Base-by-base conservation (phyloP, 192 early-diverging fungal species). In the Chytriomyces sp. region DNA sequence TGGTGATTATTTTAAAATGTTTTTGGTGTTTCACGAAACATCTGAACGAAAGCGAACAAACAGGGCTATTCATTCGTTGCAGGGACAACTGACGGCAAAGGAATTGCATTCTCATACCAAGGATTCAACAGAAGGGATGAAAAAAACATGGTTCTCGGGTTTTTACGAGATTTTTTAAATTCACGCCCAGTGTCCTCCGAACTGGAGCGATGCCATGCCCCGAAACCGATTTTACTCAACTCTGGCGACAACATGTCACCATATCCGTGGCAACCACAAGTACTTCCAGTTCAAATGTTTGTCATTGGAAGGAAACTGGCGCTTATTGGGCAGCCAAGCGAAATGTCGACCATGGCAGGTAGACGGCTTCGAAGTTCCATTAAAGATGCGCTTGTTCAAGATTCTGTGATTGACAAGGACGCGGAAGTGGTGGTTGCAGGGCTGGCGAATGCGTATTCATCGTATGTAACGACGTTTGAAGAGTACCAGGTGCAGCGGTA, bases 341-440 rank as follows among this genome's bases (percentile, higher is more conserved):
- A 91, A 71, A 87, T 91, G 50, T 86, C 90, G 26, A 91, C 89
- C 48, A 91, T 91, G 90, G 77, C 81, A 48, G 90, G 90, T 7
- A 43, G 90, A 62, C 61, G 90, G 7, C 67, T 87, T 20, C 77
- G 84, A 28, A 62, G 77, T 2, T 71, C 72, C 13, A 64, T 90
- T 1, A 49, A 79, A n/a, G 49, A 57, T 16, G 67, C 78, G 18
- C 53, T 91, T 7, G 65, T 83, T 7, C 72, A 77, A 46, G 80
- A 87, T 57, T 78, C 60, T 16, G 63, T 75, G 4, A 73, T 86
- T 45, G 85, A 87, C 62, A 50, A 45, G 8, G 86, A 87, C 62
- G 79, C 75, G 9, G 59, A 64, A 20, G 63, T 88, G 5, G 73
- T 90, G n/a, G 70, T 91, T 47, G 77, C 83, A 24, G 90, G 87